Conservation (phyloP, 805 yeast species). For the Saccharomycopsis vini region DNA sequence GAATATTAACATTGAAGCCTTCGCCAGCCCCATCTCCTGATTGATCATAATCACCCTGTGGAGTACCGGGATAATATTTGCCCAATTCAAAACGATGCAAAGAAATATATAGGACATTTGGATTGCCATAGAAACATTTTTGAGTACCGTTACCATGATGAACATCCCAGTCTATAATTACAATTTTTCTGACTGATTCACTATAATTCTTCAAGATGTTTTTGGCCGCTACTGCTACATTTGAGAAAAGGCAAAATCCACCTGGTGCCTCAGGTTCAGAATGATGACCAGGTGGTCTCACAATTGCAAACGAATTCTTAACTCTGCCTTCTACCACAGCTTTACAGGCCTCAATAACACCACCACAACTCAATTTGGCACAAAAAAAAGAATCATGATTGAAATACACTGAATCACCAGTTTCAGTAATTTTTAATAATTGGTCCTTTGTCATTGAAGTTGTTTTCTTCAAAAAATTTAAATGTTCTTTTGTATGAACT, state of each 20-base stretch:
- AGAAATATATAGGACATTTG: slow-evolving; percentile 83
- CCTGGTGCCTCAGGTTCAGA: slow-evolving; percentile 98
- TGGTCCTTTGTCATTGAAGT: slow-evolving; percentile 69
- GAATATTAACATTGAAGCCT: slow-evolving; percentile 83
- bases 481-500: slow-evolving; percentile 79
- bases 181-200: slow-evolving; percentile 74
- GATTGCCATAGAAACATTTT: slow-evolving; percentile 80
- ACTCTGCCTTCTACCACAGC: slow-evolving; percentile 92
- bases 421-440: slow-evolving; percentile 73
- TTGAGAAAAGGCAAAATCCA: slow-evolving; percentile 92
- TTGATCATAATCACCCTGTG: slow-evolving; percentile 71
- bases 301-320: slow-evolving; percentile 87
- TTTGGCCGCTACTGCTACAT: slow-evolving; percentile 95
- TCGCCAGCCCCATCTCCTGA: slow-evolving; percentile 81
- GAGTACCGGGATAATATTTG: slow-evolving; percentile 87
- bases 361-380: slow-evolving; percentile 92
- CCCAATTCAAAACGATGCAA: slow-evolving; percentile 90
- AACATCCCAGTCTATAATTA: slow-evolving; percentile 94
- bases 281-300: slow-evolving; percentile 98
- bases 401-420: slow-evolving; percentile 90
- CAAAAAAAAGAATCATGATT: slow-evolving; percentile 82
- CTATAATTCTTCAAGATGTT: slow-evolving; percentile 75
- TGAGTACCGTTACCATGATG: slow-evolving; percentile 99
- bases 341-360: slow-evolving; percentile 90
- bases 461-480: slow-evolving; percentile 66